Base-by-base conservation (phyloP, 2,329 filamentous ascomycete genomes). In the Beauveria scarabaeidicola region DNA sequence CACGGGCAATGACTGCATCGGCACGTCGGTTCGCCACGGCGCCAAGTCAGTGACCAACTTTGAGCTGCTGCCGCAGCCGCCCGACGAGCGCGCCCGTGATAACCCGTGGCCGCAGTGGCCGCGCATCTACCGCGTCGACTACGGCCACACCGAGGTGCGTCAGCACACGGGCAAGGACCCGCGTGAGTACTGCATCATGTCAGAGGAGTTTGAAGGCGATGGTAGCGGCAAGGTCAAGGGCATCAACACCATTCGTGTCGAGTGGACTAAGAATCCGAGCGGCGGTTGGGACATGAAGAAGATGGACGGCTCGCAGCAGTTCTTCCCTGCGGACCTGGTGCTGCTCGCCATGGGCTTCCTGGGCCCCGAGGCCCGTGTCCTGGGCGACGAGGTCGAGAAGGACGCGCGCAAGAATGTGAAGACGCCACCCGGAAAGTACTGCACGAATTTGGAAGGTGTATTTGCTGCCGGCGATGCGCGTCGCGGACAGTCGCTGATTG, bases 251-350 rank as follows among this genome's bases (percentile, higher is more conserved):
- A 85, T 94, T 61, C 91, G 93, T 58, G 92, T 97, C 47, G 92
- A 97, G 73, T 97, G 93, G 93, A 94, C 91, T 67, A 94, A 92
- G 81, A 90, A 86, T 58, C 82, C 90, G 29, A 87, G 84, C 63
- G 92, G 92, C 65, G 92, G 92, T 48, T 97, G 93, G 93, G 93
- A 97, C 75, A 97, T 97, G 91, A 96, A 96, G 83, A 93, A 96
- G 74, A 81, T 96, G 36, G 92, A 96, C 66, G 91, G 90, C 41
- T 93, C 89, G 63, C 89, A 96, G 78, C 86, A 97, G 72, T 95
- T 95, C 82, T 97, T 97, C 88, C 91, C 91, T 41, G 93, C 93
- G 29, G 93, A 97, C 70, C 84, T 97, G 44, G 92, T 97, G 48
- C 84, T 97, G 48, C 80, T 97, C 52, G 96, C 93, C 55, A 97